Evolutionary conservation across 768 basidiomycete species (phyloP), one percentile per base, ranked within the genome.

Genomic region (Porphyrellus cyaneotinctus): DNA sequence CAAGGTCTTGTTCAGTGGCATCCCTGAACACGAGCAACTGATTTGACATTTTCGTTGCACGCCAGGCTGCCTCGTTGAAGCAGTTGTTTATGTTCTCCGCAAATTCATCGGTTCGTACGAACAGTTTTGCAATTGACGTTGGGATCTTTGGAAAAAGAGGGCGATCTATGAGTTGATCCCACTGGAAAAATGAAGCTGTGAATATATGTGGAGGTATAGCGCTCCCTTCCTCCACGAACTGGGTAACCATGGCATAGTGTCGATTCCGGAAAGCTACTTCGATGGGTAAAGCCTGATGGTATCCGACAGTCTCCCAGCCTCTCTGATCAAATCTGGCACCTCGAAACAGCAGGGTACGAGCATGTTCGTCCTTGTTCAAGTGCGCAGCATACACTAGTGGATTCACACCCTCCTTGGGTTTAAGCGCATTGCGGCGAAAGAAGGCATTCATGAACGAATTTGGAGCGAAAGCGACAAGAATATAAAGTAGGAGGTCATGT

Each of bases 311-410:
- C 4, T 47, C 43, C 51, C 51, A 52, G 1, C 51, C 51, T 20
- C n/a, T 31, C 2, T 24, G 23, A 13, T 45, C 9, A 22, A 51
- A 14, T 20, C 20, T 23, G 14, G 30, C 28, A 17, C 51, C 43
- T 14, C 15, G 20, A 2, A 2, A 24, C 13, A 51, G 22, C 3
- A 51, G 43, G 7, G 22, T 38, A 2, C 22, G 20, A 17, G 51
- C 51, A 15, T 47, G 51, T 18, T 47, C 43, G 1, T 20, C n/a
- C n/a, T 47, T 52, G 43, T 52, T 26, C 10, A 51, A 43, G 11
- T 52, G 13, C 3, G 52, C 52, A 4, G 49, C 35, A 37, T 53
- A 53, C 4, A 53, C 35, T n/a, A 53, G 12, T 12, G 52, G 52
- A 26, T 52, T 53, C 8, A 35, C 37, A 35, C 52, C 49, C 3